Base-by-base conservation (phyloP, 345 rosid species). In the Cardamine occulta region DNA sequence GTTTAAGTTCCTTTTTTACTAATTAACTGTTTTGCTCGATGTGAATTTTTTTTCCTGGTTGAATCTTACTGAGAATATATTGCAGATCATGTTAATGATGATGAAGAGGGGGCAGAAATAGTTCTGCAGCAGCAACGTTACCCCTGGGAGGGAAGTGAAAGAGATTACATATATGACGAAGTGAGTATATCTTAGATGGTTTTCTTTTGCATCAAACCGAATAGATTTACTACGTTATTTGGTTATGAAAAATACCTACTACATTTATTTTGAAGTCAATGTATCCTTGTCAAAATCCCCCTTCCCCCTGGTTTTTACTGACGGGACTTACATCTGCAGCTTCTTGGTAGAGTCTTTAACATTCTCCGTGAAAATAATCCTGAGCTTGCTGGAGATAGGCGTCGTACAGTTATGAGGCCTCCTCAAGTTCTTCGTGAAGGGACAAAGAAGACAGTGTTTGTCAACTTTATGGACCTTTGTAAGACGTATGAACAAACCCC, bases 351-450 rank as follows among this genome's bases (percentile, higher is more conserved):
- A 80, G 91, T 91, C 53, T 91, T 88, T 68, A 89, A 86, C 84
- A 90, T 90, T 84, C 91, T 93, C 39, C 91, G 89, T 59, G 99
- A 96, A 86, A 85, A 96, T 42, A 93, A 93, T 63, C 97, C 98
- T 2, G 96, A 96, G 83, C 95, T 96, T 72, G 91, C 97, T 6
- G 96, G 98, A 66, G 99, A 95, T 83, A 88, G 94, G 85, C 91
- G 96, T 19, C 90, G 98, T 79, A 95, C 98, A 58, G 97, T 91
- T 63, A 92, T 93, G 98, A 88, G 98, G 85, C 97, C 97, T 49
- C 99, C 97, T 8, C 97, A 96, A 78, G 98, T 96, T 70, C 96
- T 92, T 62, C 96, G 96, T 68, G 99, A 96, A 74, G 99, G 99
- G 24, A 96, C 99, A 72, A 96, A 91, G 96, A 96, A 96, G 79